These are phyloP conservation scores for Durusdinium trenchii DNA, from an alignment of 73 alveolate species.

Conservation along the genomic window DNA sequence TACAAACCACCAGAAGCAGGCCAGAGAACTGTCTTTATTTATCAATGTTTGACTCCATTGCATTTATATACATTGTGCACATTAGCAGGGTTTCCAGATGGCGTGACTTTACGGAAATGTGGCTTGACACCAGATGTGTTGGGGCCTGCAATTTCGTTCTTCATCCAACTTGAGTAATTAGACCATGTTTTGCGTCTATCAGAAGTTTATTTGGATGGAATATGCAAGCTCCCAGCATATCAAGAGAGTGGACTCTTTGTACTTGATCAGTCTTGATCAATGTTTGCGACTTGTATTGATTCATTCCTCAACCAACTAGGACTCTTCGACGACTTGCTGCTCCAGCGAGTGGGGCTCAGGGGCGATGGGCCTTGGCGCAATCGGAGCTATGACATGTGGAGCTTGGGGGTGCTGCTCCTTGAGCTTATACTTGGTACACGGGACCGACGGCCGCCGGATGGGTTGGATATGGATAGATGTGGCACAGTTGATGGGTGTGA, in stretches of 20 bases:
- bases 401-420: slow-evolving; percentile 67
- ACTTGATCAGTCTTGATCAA: no score
- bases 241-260: no score
- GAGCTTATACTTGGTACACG: slow-evolving; percentile 83
- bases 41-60: not conserved
- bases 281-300: no score
- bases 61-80: no score
- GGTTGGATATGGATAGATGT: not conserved
- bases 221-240: no score
- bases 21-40: not conserved
- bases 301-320: not conserved
- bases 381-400: slow-evolving; percentile 79
- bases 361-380: slow-evolving; percentile 44
- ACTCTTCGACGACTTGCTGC: slow-evolving; percentile 60
- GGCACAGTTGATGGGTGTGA: not conserved
- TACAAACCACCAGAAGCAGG: slow-evolving; percentile 92
- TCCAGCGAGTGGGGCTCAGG: slow-evolving; percentile 25
- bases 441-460: not conserved
- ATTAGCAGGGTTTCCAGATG: no score
- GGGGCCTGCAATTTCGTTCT: no score
- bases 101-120: no score
- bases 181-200: no score
- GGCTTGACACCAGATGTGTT: no score
- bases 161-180: no score
- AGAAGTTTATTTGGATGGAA: no score